Evolutionary conservation across 495 filamentous ascomycete species (phyloP).

Genomic region (Melanomma pulvis-pyrius): DNA sequence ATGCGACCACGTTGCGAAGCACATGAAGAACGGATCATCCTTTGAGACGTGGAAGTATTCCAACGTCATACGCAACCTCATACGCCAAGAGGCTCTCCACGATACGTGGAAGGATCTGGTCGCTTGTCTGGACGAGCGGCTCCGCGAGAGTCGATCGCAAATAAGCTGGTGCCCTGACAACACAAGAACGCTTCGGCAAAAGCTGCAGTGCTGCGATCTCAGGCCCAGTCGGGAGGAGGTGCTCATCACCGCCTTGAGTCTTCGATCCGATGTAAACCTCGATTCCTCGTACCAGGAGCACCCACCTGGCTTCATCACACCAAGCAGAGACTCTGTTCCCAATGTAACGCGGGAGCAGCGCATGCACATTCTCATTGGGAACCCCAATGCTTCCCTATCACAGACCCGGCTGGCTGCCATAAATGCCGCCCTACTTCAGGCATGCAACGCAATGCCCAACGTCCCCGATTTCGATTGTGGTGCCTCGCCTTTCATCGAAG

Average conservation of each 20-base stretch:
- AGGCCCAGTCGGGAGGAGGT: constrained; percentile 28
- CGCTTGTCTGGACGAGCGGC: constrained; percentile 19
- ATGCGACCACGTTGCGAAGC: constrained; percentile 36
- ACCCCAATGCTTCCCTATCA: constrained; percentile 10
- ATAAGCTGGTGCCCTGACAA: constrained; percentile 35
- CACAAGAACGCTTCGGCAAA: constrained; percentile 30
- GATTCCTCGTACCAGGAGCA: constrained; percentile 11
- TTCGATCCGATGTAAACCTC: constrained; percentile 26
- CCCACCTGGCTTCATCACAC: constrained; percentile 30
- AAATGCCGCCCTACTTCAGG: constrained; percentile 23
- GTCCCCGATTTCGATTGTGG: not conserved
- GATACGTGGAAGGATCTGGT: constrained; percentile 35
- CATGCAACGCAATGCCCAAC: constrained; percentile 1
- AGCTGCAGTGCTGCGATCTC: constrained; percentile 37
- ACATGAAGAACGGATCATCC: constrained; percentile 33
- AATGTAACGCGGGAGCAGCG: constrained; percentile 22
- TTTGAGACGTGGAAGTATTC: constrained; percentile 36
- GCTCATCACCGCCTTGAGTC: constrained; percentile 29
- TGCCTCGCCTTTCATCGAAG: constrained; percentile 8
- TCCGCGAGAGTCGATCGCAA: constrained; percentile 26
- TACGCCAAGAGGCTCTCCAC: constrained; percentile 32
- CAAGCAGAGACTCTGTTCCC: constrained; percentile 29
- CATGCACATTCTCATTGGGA: constrained; percentile 30
- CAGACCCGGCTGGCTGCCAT: constrained; percentile 18
- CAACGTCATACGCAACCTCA: constrained; percentile 37